Percentiles rank a stretch among this genome's conserved stretches.
These are phyloP conservation scores for Pichia sp. DNA, from an alignment of 1,139 yeast species.

Conservation along the genomic window DNA sequence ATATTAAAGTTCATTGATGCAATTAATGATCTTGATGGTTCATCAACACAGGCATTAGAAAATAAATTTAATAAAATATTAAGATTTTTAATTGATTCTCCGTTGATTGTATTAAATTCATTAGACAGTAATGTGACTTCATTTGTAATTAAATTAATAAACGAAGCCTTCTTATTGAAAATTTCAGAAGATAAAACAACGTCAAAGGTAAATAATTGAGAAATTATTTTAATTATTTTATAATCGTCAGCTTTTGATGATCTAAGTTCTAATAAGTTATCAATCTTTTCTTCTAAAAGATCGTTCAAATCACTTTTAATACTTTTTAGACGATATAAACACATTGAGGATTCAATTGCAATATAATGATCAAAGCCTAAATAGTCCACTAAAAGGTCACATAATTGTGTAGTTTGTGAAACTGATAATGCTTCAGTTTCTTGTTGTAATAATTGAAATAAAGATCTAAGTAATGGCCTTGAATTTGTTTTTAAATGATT, in stretches of 20 bases:
- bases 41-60: conserved; percentile 27
- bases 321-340: conserved; percentile 4
- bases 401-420: neutral
- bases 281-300: conserved; percentile 14
- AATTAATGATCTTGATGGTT: conserved; percentile 21
- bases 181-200: conserved; percentile 15
- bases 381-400: conserved; percentile 6
- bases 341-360: conserved; percentile 8
- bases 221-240: conserved; percentile 16
- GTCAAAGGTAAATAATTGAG: conserved; percentile 22
- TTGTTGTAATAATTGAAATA: neutral
- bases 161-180: conserved; percentile 17
- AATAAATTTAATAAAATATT: conserved; percentile 19
- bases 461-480: conserved; percentile 5
- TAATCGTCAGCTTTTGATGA: conserved; percentile 14
- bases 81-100: conserved; percentile 7
- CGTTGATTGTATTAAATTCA: neutral
- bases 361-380: conserved; percentile 3
- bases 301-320: neutral
- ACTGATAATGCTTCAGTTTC: neutral
- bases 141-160: conserved; percentile 18
- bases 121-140: conserved; percentile 20
- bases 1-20: conserved; percentile 23
- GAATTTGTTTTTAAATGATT: conserved; percentile 6
- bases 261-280: conserved; percentile 15